Percentiles rank a stretch among this genome's conserved stretches.
phyloP scores from a whole-genome alignment of 2,329 filamentous ascomycete species.

The Clarireedia hainanense region DNA sequence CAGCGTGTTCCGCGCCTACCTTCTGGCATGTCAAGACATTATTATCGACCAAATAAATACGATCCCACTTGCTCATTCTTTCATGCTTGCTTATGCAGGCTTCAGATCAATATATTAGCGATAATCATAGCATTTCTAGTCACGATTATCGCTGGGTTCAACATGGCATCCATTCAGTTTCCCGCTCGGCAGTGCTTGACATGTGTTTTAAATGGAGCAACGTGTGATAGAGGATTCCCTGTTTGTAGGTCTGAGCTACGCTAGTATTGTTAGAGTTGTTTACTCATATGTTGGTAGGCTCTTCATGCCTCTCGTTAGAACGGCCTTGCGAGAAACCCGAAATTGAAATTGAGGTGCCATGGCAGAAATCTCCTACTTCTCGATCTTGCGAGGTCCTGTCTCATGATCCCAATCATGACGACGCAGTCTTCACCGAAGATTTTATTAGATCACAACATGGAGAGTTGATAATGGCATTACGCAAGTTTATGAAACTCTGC shows the following conservation, averaged over 20 bases:
- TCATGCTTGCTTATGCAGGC: not conserved
- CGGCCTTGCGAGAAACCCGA: not conserved
- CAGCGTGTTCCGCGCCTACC: too few relatives aligned
- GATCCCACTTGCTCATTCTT: not conserved
- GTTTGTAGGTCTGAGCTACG: not conserved
- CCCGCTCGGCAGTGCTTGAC: not conserved
- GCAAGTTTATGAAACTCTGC: not conserved
- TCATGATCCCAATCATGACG: not conserved
- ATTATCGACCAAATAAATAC: not conserved
- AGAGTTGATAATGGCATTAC: slow-evolving; percentile 1
- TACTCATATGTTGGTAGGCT: not conserved
- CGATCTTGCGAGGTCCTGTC: not conserved
- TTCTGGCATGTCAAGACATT: not conserved
- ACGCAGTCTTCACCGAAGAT: slow-evolving; percentile 2
- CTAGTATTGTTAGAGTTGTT: not conserved
- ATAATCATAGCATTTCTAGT: not conserved
- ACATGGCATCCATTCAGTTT: not conserved
- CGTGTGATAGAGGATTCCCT: not conserved
- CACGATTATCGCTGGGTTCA: not conserved
- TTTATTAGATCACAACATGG: not conserved
- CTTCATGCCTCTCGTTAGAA: not conserved
- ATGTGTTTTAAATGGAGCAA: not conserved
- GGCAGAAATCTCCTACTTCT: not conserved
- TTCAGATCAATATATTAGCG: not conserved
- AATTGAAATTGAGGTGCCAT: not conserved